These are phyloP conservation scores for Cladosporium sp. DNA, from an alignment of 2,329 filamentous ascomycete species.

Conservation along the genomic window DNA sequence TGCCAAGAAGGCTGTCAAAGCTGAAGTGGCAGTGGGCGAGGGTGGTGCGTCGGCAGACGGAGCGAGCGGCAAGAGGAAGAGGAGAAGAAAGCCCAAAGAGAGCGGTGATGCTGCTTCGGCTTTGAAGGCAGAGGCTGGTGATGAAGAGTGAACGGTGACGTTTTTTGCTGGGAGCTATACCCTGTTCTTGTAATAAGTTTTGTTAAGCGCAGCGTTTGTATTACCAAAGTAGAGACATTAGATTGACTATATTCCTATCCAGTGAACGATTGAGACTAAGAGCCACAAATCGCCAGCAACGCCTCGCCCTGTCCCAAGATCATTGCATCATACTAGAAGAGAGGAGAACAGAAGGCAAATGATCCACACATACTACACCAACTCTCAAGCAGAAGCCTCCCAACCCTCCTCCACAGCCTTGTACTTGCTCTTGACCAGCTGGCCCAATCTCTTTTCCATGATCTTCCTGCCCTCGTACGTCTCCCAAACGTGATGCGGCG, in stretches of 20 bases:
- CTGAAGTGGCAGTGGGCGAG: slow-evolving; percentile 6
- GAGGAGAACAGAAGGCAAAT: not conserved
- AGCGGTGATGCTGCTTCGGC: not conserved
- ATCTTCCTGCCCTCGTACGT: slow-evolving; percentile 63
- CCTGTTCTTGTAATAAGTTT: not conserved
- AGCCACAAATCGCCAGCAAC: not conserved
- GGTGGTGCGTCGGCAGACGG: slow-evolving; percentile 12
- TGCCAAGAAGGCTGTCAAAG: slow-evolving; percentile 7
- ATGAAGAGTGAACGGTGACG: not conserved
- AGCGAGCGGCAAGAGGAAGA: slow-evolving; percentile 20
- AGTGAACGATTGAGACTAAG: not conserved
- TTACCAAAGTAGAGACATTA: slow-evolving; percentile 1
- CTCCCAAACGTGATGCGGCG: slow-evolving; percentile 81
- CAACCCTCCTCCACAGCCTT: slow-evolving; percentile 6
- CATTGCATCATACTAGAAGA: not conserved
- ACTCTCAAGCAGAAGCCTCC: not conserved
- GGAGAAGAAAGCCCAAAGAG: slow-evolving; percentile 23
- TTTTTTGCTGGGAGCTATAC: not conserved
- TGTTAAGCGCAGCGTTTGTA: not conserved
- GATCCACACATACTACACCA: not conserved
- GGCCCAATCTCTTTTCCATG: slow-evolving; percentile 71
- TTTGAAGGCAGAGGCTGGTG: not conserved
- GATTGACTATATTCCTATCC: not conserved
- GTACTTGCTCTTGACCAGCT: slow-evolving; percentile 51
- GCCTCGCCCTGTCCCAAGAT: not conserved